A percentile compares a stretch with the other conserved stretches of the same genome.
Evolutionary conservation across 352 stramenopile genomes (phyloP).

Genomic region (Pythium sukuiense): DNA sequence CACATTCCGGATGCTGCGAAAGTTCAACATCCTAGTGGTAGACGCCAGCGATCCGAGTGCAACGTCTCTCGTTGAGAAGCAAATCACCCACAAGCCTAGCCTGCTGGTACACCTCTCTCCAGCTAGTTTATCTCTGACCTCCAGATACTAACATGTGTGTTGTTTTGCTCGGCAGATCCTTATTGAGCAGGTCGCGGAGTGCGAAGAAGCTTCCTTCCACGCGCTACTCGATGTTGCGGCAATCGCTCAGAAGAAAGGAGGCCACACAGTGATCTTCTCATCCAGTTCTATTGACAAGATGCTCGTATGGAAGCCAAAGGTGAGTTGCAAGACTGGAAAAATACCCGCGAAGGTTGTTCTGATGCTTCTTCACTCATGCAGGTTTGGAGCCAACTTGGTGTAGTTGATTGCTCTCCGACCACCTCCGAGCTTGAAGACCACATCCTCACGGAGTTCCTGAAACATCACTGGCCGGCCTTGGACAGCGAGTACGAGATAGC

Average conservation of each 20-base stretch:
- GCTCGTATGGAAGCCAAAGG: conserved; percentile 47
- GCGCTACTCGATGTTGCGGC: conserved; percentile 39
- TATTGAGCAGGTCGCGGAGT: conserved; percentile 47
- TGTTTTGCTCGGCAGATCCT: conserved; percentile 35
- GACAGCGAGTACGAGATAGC: conserved; percentile 14
- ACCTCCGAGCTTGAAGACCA: conserved; percentile 37
- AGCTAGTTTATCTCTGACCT: not conserved
- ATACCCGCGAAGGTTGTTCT: not conserved
- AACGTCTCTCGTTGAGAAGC: conserved; percentile 42
- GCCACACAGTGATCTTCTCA: conserved; percentile 44
- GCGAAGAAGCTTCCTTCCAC: conserved; percentile 38
- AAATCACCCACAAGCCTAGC: conserved; percentile 33
- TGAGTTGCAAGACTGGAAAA: conserved; percentile 8
- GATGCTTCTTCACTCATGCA: conserved; percentile 11
- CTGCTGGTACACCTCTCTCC: conserved; percentile 22
- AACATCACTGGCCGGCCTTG: conserved; percentile 15
- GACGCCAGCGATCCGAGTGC: conserved; percentile 48
- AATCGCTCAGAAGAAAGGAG: conserved; percentile 41
- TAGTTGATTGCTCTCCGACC: conserved; percentile 47
- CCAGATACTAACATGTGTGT: not conserved
- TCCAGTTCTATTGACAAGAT: conserved; percentile 36
- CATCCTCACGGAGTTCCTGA: conserved; percentile 35
- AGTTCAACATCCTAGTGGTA: conserved; percentile 28
- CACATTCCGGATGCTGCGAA: conserved; percentile 18
- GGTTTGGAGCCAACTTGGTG: conserved; percentile 51